Conservation (phyloP, 2,329 filamentous ascomycete genomes). For the Exophiala alcalophila region DNA sequence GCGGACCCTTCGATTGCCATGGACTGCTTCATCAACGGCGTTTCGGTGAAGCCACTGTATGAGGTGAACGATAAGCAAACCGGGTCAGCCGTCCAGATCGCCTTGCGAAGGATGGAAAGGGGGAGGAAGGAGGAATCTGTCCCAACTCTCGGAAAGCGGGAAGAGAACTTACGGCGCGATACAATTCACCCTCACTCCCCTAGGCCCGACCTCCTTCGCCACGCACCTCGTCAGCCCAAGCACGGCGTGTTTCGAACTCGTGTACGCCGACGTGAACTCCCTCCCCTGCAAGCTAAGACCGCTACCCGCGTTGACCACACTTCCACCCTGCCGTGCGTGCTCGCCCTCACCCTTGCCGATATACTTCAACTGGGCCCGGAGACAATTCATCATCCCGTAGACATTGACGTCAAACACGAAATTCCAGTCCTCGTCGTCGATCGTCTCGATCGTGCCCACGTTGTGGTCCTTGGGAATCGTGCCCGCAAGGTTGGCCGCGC, state of each 20-base stretch:
- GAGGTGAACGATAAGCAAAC: not conserved
- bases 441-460: constrained; percentile 33
- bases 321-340: constrained; percentile 15
- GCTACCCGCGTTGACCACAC: constrained; percentile 44
- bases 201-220: constrained; percentile 35
- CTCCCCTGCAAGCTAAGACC: constrained; percentile 38
- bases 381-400: constrained; percentile 42
- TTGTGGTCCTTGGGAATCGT: constrained; percentile 23
- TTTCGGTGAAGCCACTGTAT: constrained; percentile 18
- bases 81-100: constrained; percentile 4
- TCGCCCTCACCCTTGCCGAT: constrained; percentile 34
- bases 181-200: constrained; percentile 38
- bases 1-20: constrained; percentile 19
- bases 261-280: constrained; percentile 37
- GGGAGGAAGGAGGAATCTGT: not conserved
- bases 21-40: constrained; percentile 21
- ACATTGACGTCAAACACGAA: constrained; percentile 42
- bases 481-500: constrained; percentile 42
- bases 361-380: constrained; percentile 42
- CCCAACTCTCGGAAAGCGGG: too few species aligned
- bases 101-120: not conserved
- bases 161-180: constrained; percentile 26
- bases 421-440: constrained; percentile 38
- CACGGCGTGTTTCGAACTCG: constrained; percentile 56
- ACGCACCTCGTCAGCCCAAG: constrained; percentile 54